phyloP scores from a whole-genome alignment of 345 rosid species.

The Eucalyptus pumila region DNA sequence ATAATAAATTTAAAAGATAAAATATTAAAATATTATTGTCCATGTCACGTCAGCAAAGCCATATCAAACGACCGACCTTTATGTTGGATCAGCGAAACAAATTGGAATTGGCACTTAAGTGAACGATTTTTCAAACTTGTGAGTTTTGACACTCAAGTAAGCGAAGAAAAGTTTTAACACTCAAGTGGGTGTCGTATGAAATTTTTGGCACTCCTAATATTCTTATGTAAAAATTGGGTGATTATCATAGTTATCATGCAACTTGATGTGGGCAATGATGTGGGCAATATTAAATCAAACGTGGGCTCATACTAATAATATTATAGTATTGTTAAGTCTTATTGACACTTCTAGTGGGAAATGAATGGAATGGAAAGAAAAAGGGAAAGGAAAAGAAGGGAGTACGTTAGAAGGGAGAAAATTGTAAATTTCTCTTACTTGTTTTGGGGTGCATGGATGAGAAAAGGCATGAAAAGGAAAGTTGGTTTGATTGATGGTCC shows the following conservation, averaged over 20 bases:
- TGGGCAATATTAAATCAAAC: too few species aligned
- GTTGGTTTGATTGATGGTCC: background rate
- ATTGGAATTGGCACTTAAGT: accelerated
- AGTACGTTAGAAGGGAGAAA: background rate
- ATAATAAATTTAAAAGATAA: too few species aligned
- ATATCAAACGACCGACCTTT: accelerated
- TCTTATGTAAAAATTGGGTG: too few species aligned
- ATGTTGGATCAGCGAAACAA: too few species aligned
- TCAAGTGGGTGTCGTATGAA: accelerated
- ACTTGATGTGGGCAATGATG: too few species aligned
- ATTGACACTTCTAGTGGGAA: too few species aligned
- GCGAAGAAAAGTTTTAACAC: accelerated
- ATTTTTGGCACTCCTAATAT: accelerated
- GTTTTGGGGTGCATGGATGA: background rate
- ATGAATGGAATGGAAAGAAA: background rate
- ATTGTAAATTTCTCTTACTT: background rate
- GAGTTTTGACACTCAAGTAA: accelerated
- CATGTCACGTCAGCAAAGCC: accelerated
- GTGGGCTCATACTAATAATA: too few species aligned
- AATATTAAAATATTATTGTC: too few species aligned
- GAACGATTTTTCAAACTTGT: accelerated
- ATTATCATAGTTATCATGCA: too few species aligned
- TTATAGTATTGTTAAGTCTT: too few species aligned
- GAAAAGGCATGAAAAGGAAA: background rate
- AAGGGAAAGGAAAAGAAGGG: background rate